Percentiles rank a stretch among this genome's conserved stretches.
Conservation (phyloP, 2,329 filamentous ascomycete genomes). For the Fusarium papillatum region DNA sequence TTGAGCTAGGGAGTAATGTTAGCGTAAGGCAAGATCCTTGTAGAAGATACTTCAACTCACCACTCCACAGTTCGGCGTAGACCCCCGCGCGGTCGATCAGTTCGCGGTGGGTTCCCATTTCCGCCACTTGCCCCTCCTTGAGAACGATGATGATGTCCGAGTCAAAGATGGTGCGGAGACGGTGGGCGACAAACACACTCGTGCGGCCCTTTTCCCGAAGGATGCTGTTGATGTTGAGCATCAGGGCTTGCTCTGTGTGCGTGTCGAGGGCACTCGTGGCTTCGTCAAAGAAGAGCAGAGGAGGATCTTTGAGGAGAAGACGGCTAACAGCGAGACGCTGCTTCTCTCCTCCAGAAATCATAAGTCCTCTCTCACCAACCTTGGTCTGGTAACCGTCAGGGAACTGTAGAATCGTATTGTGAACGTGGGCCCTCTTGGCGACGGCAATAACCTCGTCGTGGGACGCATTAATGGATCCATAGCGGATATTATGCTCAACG, state of each 20-base stretch:
- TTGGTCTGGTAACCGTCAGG: constrained; percentile 92
- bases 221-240: constrained; percentile 94
- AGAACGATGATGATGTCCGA: constrained; percentile 94
- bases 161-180: constrained; percentile 93
- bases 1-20: constrained; percentile 61
- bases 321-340: constrained; percentile 89
- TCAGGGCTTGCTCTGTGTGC: constrained; percentile 90
- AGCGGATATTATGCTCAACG: constrained; percentile 95
- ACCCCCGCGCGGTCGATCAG: constrained; percentile 84
- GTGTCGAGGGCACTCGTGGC: constrained; percentile 94
- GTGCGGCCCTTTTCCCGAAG: constrained; percentile 89
- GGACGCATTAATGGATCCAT: constrained; percentile 85
- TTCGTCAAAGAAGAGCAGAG: constrained; percentile 94
- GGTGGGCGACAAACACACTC: constrained; percentile 95
- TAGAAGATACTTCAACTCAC: constrained; percentile 61
- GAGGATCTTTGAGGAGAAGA: constrained; percentile 89
- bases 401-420: constrained; percentile 84
- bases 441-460: constrained; percentile 81
- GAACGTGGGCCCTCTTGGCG: constrained; percentile 85
- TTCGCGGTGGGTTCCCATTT: constrained; percentile 89
- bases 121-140: constrained; percentile 85
- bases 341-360: constrained; percentile 97
- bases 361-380: constrained; percentile 94
- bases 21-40: constrained; percentile 1
- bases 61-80: constrained; percentile 92